Conservation (phyloP, 805 yeast genomes). For the Babjeviella inositovora region DNA sequence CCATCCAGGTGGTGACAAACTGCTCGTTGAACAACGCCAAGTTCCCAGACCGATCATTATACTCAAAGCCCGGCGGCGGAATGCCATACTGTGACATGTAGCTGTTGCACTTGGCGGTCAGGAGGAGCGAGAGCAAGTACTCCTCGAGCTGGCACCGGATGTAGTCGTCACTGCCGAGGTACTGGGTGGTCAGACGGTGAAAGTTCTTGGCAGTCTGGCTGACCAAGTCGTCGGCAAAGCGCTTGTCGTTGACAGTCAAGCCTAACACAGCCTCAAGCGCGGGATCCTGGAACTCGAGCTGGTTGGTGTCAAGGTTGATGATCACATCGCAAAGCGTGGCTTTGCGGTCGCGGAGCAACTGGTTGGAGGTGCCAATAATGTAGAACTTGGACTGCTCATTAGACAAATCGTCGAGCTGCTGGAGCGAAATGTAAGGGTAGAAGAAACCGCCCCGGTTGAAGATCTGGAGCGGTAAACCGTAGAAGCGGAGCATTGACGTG, state of each 20-base stretch:
- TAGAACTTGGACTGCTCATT: slow-evolving; percentile 43
- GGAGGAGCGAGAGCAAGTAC: slow-evolving; percentile 60
- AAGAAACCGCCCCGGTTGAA: slow-evolving; percentile 81
- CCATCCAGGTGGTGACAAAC: slow-evolving; percentile 16
- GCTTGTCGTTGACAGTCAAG: slow-evolving; percentile 37
- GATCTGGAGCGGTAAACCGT: slow-evolving; percentile 78
- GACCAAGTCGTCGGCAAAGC: slow-evolving; percentile 50
- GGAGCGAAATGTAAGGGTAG: slow-evolving; percentile 88
- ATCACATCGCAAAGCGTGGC: slow-evolving; percentile 49
- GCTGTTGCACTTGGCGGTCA: slow-evolving; percentile 55
- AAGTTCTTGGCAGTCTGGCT: slow-evolving; percentile 29
- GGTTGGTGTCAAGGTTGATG: slow-evolving; percentile 50
- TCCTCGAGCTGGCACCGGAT: slow-evolving; percentile 83
- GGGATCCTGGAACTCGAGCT: slow-evolving; percentile 26
- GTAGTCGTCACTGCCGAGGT: slow-evolving; percentile 54
- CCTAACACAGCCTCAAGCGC: slow-evolving; percentile 13
- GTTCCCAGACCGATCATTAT: slow-evolving; percentile 11
- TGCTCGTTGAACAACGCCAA: slow-evolving; percentile 11
- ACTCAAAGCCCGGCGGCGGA: slow-evolving; percentile 24
- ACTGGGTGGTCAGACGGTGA: slow-evolving; percentile 19
- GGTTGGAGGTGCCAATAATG: slow-evolving; percentile 79
- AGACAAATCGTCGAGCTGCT: slow-evolving; percentile 65
- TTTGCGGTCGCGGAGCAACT: slow-evolving; percentile 55
- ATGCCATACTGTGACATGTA: slow-evolving; percentile 23
- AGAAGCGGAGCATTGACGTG: slow-evolving; percentile 55